These are phyloP conservation scores for Globisporangium canariense DNA, from an alignment of 352 stramenopile species.

Conservation along the genomic window DNA sequence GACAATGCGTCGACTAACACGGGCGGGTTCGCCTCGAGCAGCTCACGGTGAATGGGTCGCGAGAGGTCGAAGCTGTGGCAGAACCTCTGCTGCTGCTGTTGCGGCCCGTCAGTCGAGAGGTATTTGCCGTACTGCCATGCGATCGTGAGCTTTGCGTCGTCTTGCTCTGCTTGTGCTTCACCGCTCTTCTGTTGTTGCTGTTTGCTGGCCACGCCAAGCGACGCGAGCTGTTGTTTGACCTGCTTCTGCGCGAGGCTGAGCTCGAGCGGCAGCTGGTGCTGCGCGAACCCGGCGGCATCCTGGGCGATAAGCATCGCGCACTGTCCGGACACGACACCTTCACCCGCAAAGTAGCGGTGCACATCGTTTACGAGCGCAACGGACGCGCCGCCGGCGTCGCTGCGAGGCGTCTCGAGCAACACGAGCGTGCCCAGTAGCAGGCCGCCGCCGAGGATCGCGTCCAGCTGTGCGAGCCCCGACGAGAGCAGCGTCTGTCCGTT, in stretches of 20 bases:
- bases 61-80: conserved; percentile 79
- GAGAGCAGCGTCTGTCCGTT: conserved; percentile 65
- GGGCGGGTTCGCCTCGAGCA: conserved; percentile 40
- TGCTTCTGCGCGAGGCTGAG: conserved; percentile 66
- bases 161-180: not conserved
- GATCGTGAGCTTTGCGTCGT: conserved; percentile 41
- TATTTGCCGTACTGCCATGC: conserved; percentile 83
- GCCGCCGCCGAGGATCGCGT: conserved; percentile 51
- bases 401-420: conserved; percentile 39
- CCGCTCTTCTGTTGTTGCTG: conserved; percentile 6
- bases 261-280: conserved; percentile 47
- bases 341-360: conserved; percentile 60
- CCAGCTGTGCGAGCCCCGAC: conserved; percentile 47
- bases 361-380: conserved; percentile 42
- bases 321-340: conserved; percentile 49
- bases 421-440: conserved; percentile 48
- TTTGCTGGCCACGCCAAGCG: conserved; percentile 1
- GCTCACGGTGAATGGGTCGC: conserved; percentile 45
- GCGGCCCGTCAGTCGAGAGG: conserved; percentile 7
- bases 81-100: conserved; percentile 33
- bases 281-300: conserved; percentile 35
- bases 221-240: conserved; percentile 49
- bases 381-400: conserved; percentile 20
- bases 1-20: conserved; percentile 24
- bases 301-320: conserved; percentile 32